These are phyloP conservation scores for Aspergillus ellipticus DNA, from an alignment of 495 filamentous ascomycete species.

Conservation along the genomic window DNA sequence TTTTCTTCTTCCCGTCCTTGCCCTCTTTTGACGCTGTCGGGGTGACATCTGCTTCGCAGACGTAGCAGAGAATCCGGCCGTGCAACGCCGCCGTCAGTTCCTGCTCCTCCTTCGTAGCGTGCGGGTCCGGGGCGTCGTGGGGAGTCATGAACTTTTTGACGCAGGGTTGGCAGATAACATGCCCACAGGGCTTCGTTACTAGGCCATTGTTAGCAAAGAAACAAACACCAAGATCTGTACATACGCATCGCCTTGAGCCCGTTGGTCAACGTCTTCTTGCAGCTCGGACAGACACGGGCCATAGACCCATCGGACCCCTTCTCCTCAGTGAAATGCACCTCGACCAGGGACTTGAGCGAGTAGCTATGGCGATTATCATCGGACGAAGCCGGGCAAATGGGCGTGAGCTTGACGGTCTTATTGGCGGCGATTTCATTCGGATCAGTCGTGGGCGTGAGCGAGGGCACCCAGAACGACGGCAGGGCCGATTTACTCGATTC, in stretches of 20 bases:
- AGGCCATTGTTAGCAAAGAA: neutral
- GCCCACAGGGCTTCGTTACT: slow-evolving; percentile 89
- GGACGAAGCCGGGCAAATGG: slow-evolving; percentile 75
- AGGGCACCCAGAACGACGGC: slow-evolving; percentile 93
- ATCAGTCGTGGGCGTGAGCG: slow-evolving; percentile 66
- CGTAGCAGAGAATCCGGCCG: slow-evolving; percentile 66
- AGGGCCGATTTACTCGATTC: slow-evolving; percentile 66
- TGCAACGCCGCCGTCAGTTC: slow-evolving; percentile 34
- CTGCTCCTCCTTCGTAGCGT: slow-evolving; percentile 54
- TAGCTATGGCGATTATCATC: slow-evolving; percentile 69
- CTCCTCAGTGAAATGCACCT: slow-evolving; percentile 77
- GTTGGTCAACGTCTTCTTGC: slow-evolving; percentile 81
- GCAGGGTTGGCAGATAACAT: slow-evolving; percentile 88
- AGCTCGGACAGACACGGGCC: slow-evolving; percentile 77
- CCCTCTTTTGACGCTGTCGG: slow-evolving; percentile 9
- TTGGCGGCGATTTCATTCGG: slow-evolving; percentile 44
- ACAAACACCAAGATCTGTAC: slow-evolving; percentile 13
- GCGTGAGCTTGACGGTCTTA: slow-evolving; percentile 65
- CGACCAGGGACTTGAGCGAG: slow-evolving; percentile 76
- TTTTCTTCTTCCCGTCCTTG: slow-evolving; percentile 38
- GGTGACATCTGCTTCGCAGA: slow-evolving; percentile 77
- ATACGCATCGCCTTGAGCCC: slow-evolving; percentile 71
- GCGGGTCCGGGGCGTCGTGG: slow-evolving; percentile 58
- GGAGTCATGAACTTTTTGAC: slow-evolving; percentile 82
- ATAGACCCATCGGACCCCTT: slow-evolving; percentile 47